Conservation (phyloP, 192 early-diverging fungal species). For the Mortierella antarctica region DNA sequence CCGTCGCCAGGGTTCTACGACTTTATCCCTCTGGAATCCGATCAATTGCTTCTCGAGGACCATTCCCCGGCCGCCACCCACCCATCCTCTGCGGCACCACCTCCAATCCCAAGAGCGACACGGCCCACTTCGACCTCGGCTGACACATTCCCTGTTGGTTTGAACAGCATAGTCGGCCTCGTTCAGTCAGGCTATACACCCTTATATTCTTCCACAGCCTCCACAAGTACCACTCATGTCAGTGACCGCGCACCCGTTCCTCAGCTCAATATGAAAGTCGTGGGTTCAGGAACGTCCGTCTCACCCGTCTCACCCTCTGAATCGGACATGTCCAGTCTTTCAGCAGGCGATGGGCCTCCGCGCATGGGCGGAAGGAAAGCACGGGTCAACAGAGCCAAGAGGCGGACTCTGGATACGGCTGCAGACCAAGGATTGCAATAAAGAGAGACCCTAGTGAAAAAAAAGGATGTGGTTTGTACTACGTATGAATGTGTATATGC, state of each 20-base stretch:
- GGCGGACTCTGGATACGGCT: background rate
- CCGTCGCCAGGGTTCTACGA: slow-evolving; percentile 14
- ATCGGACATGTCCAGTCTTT: too few species aligned
- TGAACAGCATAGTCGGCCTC: too few species aligned
- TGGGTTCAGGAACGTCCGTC: background rate
- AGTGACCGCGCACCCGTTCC: too few species aligned
- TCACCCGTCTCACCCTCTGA: too few species aligned
- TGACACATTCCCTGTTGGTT: too few species aligned
- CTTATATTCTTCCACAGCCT: background rate
- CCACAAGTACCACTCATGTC: background rate
- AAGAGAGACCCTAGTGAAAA: background rate
- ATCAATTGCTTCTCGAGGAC: background rate
- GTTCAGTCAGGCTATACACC: too few species aligned
- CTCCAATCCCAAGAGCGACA: slow-evolving; percentile 9
- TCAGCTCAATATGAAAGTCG: too few species aligned
- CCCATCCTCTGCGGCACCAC: background rate
- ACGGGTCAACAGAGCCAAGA: background rate
- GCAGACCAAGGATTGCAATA: background rate
- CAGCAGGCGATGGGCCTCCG: background rate
- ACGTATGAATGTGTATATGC: too few species aligned
- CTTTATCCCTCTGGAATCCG: background rate
- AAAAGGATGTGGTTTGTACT: too few species aligned
- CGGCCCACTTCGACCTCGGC: slow-evolving; percentile 10
- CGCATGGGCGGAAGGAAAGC: slow-evolving; percentile 18
- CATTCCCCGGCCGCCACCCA: too few species aligned